A percentile compares a stretch with the other conserved stretches of the same genome.
phyloP scores from a whole-genome alignment of 2,329 filamentous ascomycete genomes.

The Atkinsonella texensis region DNA sequence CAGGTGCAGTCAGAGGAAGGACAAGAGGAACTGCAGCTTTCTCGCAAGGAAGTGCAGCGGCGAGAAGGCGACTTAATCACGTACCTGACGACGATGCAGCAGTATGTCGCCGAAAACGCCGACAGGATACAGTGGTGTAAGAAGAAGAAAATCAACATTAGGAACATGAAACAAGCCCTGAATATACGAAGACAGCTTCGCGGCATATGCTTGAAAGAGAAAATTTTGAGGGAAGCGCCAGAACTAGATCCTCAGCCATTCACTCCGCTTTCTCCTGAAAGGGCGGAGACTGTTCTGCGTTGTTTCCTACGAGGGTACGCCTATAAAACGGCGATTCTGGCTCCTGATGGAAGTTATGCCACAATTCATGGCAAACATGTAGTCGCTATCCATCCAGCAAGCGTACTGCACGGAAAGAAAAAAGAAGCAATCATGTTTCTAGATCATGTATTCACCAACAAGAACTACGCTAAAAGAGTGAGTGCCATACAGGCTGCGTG shows the following conservation, averaged over 20 bases:
- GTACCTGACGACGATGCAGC: conserved; percentile 50
- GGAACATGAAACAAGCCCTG: conserved; percentile 51
- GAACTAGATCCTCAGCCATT: conserved; percentile 44
- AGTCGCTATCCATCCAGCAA: conserved; percentile 51
- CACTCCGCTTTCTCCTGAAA: conserved; percentile 39
- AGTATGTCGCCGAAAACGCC: conserved; percentile 43
- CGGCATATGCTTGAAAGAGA: conserved; percentile 39
- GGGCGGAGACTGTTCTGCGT: conserved; percentile 40
- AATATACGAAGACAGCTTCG: conserved; percentile 52
- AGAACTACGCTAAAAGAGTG: conserved; percentile 56
- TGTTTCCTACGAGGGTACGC: conserved; percentile 53
- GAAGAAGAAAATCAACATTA: conserved; percentile 41
- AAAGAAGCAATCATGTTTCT: conserved; percentile 57
- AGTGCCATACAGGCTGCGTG: conserved; percentile 48
- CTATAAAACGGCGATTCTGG: conserved; percentile 46
- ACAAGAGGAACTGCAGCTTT: conserved; percentile 38
- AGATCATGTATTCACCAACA: conserved; percentile 53
- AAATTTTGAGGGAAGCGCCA: conserved; percentile 33
- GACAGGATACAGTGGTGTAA: conserved; percentile 47
- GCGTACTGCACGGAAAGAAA: conserved; percentile 49
- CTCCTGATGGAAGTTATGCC: conserved; percentile 48
- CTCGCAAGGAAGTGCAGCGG: conserved; percentile 44
- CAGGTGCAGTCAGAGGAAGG: conserved; percentile 46
- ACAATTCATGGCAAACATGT: conserved; percentile 48
- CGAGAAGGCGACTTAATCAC: conserved; percentile 55